Evolutionary conservation across 2,329 filamentous ascomycete species (phyloP).

Genomic region (Ilyonectria sp.): DNA sequence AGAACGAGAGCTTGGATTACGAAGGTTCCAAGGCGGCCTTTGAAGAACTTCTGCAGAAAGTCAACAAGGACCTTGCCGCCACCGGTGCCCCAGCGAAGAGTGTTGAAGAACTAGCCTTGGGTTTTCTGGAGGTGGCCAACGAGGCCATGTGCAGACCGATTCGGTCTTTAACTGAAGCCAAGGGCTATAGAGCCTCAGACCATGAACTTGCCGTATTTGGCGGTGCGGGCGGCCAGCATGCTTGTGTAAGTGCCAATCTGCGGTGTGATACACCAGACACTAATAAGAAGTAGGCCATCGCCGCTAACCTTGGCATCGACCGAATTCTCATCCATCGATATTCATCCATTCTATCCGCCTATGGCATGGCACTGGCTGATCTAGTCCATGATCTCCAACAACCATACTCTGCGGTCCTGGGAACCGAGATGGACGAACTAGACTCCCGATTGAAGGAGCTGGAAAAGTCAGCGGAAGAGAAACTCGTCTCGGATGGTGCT

Average conservation of each 20-base stretch:
- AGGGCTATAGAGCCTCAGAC: slow-evolving; percentile 52
- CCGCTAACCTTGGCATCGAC: slow-evolving; percentile 55
- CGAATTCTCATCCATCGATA: slow-evolving; percentile 59
- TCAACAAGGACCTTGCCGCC: slow-evolving; percentile 56
- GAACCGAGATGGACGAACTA: not conserved
- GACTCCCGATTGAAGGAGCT: slow-evolving; percentile 30
- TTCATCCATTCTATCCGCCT: slow-evolving; percentile 61
- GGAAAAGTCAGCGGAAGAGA: slow-evolving; percentile 10
- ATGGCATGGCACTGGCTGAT: slow-evolving; percentile 60
- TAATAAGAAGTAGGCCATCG: slow-evolving; percentile 45
- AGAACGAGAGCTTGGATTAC: slow-evolving; percentile 67
- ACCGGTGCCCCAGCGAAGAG: slow-evolving; percentile 48
- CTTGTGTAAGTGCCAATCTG: slow-evolving; percentile 45
- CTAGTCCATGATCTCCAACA: slow-evolving; percentile 56
- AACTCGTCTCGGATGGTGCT: slow-evolving; percentile 50
- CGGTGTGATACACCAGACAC: not conserved
- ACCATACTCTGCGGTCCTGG: slow-evolving; percentile 42
- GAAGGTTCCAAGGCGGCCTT: slow-evolving; percentile 58
- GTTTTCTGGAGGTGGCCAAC: slow-evolving; percentile 54
- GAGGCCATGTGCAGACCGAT: slow-evolving; percentile 56
- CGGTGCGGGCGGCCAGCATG: slow-evolving; percentile 58
- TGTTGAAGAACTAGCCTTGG: slow-evolving; percentile 54
- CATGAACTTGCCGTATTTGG: slow-evolving; percentile 54
- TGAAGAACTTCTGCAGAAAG: slow-evolving; percentile 56
- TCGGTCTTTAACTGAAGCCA: slow-evolving; percentile 54